Evolutionary conservation across 2,329 filamentous ascomycete genomes (phyloP), one percentile per base, ranked within the genome.

Genomic region (Xylaria hypoxylon): DNA sequence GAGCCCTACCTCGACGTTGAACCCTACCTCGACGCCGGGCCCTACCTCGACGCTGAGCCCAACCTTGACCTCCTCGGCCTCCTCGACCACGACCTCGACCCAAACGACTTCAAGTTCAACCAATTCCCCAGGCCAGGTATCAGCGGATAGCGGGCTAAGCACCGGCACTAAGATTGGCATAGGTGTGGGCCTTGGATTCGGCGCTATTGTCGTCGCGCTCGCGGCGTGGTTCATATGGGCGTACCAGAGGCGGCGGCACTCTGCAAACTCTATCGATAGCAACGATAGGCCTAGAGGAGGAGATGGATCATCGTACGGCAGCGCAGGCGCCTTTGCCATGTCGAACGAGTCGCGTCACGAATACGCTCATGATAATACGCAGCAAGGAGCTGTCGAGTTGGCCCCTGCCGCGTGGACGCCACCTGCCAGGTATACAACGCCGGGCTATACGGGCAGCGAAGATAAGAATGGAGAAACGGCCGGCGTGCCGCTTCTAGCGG

Each of bases 161-260:
- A 78, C 76, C 0, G 75, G 75, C 5, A 76, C 77, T 4, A 81
- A 79, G 22, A 76, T 81, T 48, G 82, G 80, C 10, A 75, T 84
- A 10, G 81, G 78, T 5, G 76, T 80, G 0, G 82, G 81, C 11
- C 74, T 77, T 2, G 74, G 66, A 19, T 73, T 77, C 38, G 77
- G 76, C 5, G 65, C 59, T 13, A 55, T 75, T 17, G 73, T 67
- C 0, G 64, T 72, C 1, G 65, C 67, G 1, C 64, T 77, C 7
- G 64, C 68, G 2, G 74, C 57, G 7, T 75, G 75, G 69, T 77
- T 78, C 65, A 68, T 77, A 42, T 76, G 70, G 68, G 50, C 64
- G 19, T 77, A 77, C 67, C 71, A 71, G 55, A 70, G 70, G 5
- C 68, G 70, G 22, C 70, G 68, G 65, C 70, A 13, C 55, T 74